Evolutionary conservation across 2,329 filamentous ascomycete genomes (phyloP).

Genomic region (Tolypocladium paradoxum): DNA sequence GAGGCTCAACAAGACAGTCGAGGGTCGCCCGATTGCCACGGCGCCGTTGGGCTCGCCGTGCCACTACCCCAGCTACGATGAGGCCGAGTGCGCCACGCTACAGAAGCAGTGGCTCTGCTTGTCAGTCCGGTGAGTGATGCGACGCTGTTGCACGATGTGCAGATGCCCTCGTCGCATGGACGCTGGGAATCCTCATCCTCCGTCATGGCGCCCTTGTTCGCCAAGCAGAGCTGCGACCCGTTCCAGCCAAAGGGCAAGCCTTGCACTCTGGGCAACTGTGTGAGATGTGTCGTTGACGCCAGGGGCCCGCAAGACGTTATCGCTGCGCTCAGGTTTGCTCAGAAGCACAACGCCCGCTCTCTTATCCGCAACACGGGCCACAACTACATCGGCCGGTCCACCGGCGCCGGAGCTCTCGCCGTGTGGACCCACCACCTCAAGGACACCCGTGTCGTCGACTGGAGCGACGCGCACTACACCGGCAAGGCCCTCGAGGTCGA

Average conservation of each 20-base stretch:
- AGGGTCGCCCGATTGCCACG: no score
- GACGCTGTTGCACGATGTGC: no score
- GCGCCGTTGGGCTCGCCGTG: no score
- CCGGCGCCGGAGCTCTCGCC: slow-evolving; percentile 34
- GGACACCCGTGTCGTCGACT: slow-evolving; percentile 27
- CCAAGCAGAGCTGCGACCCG: slow-evolving; percentile 20
- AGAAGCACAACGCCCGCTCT: slow-evolving; percentile 32
- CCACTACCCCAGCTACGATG: no score
- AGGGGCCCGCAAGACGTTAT: neutral
- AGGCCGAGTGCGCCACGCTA: no score
- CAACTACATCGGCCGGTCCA: slow-evolving; percentile 46
- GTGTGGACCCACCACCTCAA: slow-evolving; percentile 33
- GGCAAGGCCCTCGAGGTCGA: slow-evolving; percentile 43
- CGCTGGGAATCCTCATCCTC: slow-evolving; percentile 4
- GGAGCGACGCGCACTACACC: slow-evolving; percentile 30
- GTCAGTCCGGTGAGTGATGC: no score
- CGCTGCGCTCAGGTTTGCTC: slow-evolving; percentile 18
- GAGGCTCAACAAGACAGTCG: no score
- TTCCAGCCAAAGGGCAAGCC: slow-evolving; percentile 23
- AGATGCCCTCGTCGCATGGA: no score
- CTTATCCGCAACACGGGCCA: slow-evolving; percentile 43
- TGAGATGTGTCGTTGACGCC: slow-evolving; percentile 20
- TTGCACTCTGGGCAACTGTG: slow-evolving; percentile 30
- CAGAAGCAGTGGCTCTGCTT: no score
- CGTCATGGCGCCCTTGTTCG: slow-evolving; percentile 20